Evolutionary conservation across 768 basidiomycete genomes (phyloP), one percentile per base, ranked within the genome.

Genomic region (Lentinula raphanica): DNA sequence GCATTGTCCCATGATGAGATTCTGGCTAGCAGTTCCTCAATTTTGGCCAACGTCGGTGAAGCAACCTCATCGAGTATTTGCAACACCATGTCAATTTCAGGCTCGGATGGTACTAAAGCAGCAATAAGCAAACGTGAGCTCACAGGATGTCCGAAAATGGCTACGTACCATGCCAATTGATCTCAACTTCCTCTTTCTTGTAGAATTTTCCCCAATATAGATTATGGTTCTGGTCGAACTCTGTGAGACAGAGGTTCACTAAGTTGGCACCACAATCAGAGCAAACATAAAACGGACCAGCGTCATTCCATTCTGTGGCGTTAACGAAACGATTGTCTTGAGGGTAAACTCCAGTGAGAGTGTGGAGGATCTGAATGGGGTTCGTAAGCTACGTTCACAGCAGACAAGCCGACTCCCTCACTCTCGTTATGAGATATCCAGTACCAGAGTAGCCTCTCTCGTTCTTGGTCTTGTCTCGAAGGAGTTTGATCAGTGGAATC

Each of bases 81-180:
- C 42, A 97, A 68, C 3, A 88, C 84, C 66, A 95, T 90, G 5
- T 79, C 79, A 58, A 97, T 81, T 68, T 98, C 96, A 19, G 81
- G 82, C 3, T 72, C 63, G 15, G 77, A 82, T 0, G 88, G 87
- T 11, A 87, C 85, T 83, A 49, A 7, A 49, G 49, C 48, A 19
- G 63, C 23, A 68, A 54, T 60, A 40, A 59, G 59, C 51, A 19
- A 31, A n/a, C n/a, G 36, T n/a, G n/a, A 2, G 9, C 25, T 28
- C 6, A 38, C 3, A 3, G 25, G 23, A 35, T 32, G 23, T 17
- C 31, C 8, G 48, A 39, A 6, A 15, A 35, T 25, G 64, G 78
- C 46, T 65, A n/a, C n/a, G n/a, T n/a, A 89, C 89, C 82, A 68
- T 96, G 94, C 95, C 95, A 98, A 59, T 92, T 85, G 35, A 94